A percentile compares a stretch with the other conserved stretches of the same genome.
phyloP scores from a whole-genome alignment of 2,329 filamentous ascomycete genomes.

The Aspergillus fructus region DNA sequence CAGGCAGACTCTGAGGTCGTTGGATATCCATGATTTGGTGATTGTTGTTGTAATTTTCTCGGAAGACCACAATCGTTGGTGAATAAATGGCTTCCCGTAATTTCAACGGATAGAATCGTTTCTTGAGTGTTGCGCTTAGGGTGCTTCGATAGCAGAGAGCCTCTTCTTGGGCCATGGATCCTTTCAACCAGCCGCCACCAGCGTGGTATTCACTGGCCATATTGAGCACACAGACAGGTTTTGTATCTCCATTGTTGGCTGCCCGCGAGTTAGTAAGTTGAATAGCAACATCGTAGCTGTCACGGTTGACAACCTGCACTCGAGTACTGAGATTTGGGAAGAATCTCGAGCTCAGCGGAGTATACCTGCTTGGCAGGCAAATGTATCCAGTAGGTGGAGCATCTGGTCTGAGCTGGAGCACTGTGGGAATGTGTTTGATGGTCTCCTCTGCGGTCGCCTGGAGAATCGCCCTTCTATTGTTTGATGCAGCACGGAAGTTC shows the following conservation, averaged over 20 bases:
- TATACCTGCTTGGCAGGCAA: slow-evolving; percentile 38
- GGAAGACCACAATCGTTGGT: slow-evolving; percentile 60
- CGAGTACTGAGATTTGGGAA: slow-evolving; percentile 44
- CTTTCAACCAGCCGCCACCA: slow-evolving; percentile 65
- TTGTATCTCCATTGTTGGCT: slow-evolving; percentile 26
- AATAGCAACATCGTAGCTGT: slow-evolving; percentile 59
- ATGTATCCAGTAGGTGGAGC: slow-evolving; percentile 40
- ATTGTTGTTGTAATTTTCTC: slow-evolving; percentile 48
- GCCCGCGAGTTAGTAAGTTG: slow-evolving; percentile 26
- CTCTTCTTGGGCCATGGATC: slow-evolving; percentile 67
- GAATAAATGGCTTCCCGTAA: slow-evolving; percentile 57
- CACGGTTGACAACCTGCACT: slow-evolving; percentile 56
- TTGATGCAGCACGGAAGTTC: background rate
- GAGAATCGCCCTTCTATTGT: slow-evolving; percentile 29
- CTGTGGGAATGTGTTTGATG: slow-evolving; percentile 45
- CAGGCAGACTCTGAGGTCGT: slow-evolving; percentile 42
- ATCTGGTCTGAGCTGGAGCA: slow-evolving; percentile 48
- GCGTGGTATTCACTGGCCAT: slow-evolving; percentile 59
- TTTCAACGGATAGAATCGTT: slow-evolving; percentile 54
- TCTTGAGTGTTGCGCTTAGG: slow-evolving; percentile 40
- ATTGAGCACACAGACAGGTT: slow-evolving; percentile 62
- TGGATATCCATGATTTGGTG: slow-evolving; percentile 48
- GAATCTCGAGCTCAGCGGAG: slow-evolving; percentile 40
- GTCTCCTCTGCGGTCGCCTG: slow-evolving; percentile 50
- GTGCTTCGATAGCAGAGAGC: slow-evolving; percentile 64